phyloP scores from a whole-genome alignment of 1,284 basidiomycete genomes.

The Rhodotorula glutinis region DNA sequence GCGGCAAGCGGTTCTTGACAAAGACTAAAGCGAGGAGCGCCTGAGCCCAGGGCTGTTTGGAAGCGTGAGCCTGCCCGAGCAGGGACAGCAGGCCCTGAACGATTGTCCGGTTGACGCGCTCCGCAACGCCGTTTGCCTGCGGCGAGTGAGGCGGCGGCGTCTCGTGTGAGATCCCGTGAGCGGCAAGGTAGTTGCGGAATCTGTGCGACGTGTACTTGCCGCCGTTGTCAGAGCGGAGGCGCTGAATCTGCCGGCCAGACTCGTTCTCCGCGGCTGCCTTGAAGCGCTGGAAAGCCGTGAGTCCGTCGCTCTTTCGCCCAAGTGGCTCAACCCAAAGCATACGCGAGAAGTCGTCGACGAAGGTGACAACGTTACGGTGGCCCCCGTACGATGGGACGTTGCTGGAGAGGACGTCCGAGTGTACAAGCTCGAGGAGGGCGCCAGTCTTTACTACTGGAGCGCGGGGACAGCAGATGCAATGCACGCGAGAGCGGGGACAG shows the following conservation, averaged over 20 bases:
- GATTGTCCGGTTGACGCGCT: conserved; percentile 45
- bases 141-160: conserved; percentile 50
- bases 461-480: conserved; percentile 15
- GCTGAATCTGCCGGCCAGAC: conserved; percentile 45
- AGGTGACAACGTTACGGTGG: conserved; percentile 48
- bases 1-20: conserved; percentile 48
- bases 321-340: conserved; percentile 43
- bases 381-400: conserved; percentile 42
- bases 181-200: conserved; percentile 44
- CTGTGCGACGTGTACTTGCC: conserved; percentile 43
- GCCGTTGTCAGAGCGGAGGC: conserved; percentile 47
- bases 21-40: conserved; percentile 45
- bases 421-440: conserved; percentile 41
- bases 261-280: conserved; percentile 43
- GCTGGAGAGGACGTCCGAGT: conserved; percentile 50
- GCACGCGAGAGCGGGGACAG: conserved; percentile 15
- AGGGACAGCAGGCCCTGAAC: conserved; percentile 44
- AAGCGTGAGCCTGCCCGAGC: conserved; percentile 43
- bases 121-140: conserved; percentile 46
- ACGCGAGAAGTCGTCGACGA: conserved; percentile 47
- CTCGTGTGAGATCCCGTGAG: conserved; percentile 45
- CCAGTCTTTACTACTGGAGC: background rate
- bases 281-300: conserved; percentile 46
- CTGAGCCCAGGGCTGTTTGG: conserved; percentile 48
- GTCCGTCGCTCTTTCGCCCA: conserved; percentile 47